Percentiles rank a stretch among this genome's conserved stretches.
These are phyloP conservation scores for Phaeotremella fagi DNA, from an alignment of 768 basidiomycete species.

Conservation along the genomic window DNA sequence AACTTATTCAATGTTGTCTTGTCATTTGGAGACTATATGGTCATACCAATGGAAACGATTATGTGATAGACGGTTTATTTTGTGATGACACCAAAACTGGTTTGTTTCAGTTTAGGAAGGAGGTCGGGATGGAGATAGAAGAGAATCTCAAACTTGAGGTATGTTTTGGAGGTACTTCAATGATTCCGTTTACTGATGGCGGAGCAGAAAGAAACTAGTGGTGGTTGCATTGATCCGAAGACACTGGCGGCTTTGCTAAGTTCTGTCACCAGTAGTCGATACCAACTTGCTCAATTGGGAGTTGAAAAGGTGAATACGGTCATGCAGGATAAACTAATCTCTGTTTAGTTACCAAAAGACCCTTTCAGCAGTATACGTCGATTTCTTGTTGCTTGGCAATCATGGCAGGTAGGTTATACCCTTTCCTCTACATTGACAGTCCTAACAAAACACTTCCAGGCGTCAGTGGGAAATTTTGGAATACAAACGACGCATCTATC, in stretches of 20 bases:
- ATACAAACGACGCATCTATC: slow-evolving; percentile 7
- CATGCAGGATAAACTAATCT: not conserved
- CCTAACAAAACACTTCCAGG: not conserved
- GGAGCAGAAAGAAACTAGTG: slow-evolving; percentile 38
- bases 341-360: slow-evolving; percentile 30
- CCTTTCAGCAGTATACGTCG: slow-evolving; percentile 26
- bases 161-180: too few species aligned
- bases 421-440: not conserved
- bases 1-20: slow-evolving; percentile 34
- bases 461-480: not conserved
- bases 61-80: slow-evolving; percentile 34
- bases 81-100: slow-evolving; percentile 41
- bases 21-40: slow-evolving; percentile 32
- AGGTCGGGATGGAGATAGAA: slow-evolving; percentile 43
- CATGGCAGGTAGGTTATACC: slow-evolving; percentile 21
- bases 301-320: slow-evolving; percentile 25
- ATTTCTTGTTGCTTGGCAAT: slow-evolving; percentile 29
- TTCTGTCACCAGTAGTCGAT: slow-evolving; percentile 36
- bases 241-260: slow-evolving; percentile 35
- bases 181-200: not conserved
- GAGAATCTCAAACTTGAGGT: slow-evolving; percentile 36
- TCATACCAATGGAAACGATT: not conserved
- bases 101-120: slow-evolving; percentile 31
- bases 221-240: slow-evolving; percentile 41
- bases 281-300: slow-evolving; percentile 30